A percentile compares a stretch with the other conserved stretches of the same genome.
phyloP scores from a whole-genome alignment of 192 early-diverging fungal species.

The Geranomyces michiganensis region DNA sequence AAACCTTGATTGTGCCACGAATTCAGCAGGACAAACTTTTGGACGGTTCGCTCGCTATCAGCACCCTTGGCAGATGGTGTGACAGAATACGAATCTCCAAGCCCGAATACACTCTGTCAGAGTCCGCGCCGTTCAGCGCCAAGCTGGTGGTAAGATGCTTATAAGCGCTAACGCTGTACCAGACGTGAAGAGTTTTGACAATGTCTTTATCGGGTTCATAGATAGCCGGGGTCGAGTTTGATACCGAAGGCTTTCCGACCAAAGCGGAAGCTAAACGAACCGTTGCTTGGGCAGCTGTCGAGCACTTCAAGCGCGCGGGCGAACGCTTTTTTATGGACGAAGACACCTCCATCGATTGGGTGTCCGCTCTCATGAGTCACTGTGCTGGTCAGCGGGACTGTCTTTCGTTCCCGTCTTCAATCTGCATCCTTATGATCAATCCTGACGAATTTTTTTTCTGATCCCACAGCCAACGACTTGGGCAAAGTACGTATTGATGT shows the following conservation, averaged over 20 bases:
- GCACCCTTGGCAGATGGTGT: not conserved
- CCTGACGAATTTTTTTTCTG: too few relatives aligned
- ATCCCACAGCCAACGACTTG: too few relatives aligned
- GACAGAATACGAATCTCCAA: not conserved
- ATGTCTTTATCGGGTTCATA: not conserved
- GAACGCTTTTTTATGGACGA: not conserved
- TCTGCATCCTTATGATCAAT: too few relatives aligned
- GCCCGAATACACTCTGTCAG: not conserved
- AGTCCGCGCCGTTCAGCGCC: not conserved
- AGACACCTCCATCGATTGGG: not conserved
- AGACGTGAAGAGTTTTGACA: not conserved
- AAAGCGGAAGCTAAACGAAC: not conserved
- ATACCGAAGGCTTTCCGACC: conserved; percentile 3
- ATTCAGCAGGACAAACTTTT: not conserved
- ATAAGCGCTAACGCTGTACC: not conserved
- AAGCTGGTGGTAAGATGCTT: not conserved
- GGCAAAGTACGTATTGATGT: too few relatives aligned
- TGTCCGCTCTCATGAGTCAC: too few relatives aligned
- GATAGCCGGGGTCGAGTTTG: not conserved
- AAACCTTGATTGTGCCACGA: not conserved
- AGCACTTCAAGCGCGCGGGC: conserved; percentile 1
- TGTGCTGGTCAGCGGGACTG: too few relatives aligned
- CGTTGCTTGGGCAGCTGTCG: conserved; percentile 5
- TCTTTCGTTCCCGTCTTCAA: too few relatives aligned
- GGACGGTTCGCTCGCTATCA: not conserved